A percentile compares a stretch with the other conserved stretches of the same genome.
These are phyloP conservation scores for Mycena polygramma DNA, from an alignment of 768 basidiomycete species.

Conservation along the genomic window DNA sequence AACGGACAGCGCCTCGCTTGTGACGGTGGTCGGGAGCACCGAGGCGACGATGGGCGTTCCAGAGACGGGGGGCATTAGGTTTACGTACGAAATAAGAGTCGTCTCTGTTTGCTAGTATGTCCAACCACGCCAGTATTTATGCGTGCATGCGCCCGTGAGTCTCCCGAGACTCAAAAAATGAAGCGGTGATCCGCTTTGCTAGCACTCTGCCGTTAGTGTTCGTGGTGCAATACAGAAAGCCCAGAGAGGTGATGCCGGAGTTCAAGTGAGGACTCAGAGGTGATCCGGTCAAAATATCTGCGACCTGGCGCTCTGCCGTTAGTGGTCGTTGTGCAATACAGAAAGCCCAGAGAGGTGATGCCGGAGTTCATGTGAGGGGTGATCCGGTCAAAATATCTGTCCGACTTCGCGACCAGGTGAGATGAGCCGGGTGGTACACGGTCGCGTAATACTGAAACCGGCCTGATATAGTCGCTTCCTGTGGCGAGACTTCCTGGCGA, in stretches of 20 bases:
- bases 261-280: too few relatives aligned
- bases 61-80: too few relatives aligned
- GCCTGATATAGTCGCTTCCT: background rate
- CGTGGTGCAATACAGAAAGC: background rate
- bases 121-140: background rate
- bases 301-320: background rate
- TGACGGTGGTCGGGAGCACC: too few relatives aligned
- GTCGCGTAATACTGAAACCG: background rate
- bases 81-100: too few relatives aligned
- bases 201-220: background rate
- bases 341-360: background rate
- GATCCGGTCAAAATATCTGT: background rate
- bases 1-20: too few relatives aligned
- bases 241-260: background rate
- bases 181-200: background rate
- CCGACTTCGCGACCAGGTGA: background rate
- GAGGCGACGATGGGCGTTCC: too few relatives aligned
- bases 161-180: background rate
- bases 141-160: too few relatives aligned
- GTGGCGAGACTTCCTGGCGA: background rate
- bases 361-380: too few relatives aligned
- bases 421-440: background rate
- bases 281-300: conserved; percentile 3
- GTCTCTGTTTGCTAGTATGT: too few relatives aligned
- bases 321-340: background rate